Evolutionary conservation across 306 rosid genomes (phyloP).

Genomic region (Alnus rubra): DNA sequence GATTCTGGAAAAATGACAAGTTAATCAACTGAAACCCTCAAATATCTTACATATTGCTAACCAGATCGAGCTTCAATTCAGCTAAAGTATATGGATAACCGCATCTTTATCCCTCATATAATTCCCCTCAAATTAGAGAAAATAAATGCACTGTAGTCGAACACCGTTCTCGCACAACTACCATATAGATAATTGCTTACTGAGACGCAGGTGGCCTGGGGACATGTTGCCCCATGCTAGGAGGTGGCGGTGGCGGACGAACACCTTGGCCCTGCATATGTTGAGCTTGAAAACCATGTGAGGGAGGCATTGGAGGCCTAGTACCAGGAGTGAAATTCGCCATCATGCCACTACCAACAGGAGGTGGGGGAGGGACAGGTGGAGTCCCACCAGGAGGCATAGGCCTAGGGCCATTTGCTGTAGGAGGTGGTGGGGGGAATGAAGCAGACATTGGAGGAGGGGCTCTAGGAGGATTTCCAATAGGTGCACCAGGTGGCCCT

Average conservation of each 20-base stretch:
- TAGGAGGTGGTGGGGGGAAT: slow-evolving; percentile 76
- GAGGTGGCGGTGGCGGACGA: slow-evolving; percentile 69
- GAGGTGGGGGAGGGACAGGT: slow-evolving; percentile 81
- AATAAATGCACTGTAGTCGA: not conserved
- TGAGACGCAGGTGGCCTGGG: slow-evolving; percentile 11
- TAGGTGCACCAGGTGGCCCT: slow-evolving; percentile 58
- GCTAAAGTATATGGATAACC: not conserved
- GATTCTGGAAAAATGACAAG: not conserved
- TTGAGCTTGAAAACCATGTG: slow-evolving; percentile 69
- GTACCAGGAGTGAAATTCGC: slow-evolving; percentile 60
- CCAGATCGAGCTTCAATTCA: not conserved
- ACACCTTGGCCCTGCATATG: slow-evolving; percentile 52
- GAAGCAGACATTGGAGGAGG: slow-evolving; percentile 79
- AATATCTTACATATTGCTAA: not conserved
- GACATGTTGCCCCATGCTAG: slow-evolving; percentile 54
- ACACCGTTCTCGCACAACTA: not conserved
- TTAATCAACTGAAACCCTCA: not conserved
- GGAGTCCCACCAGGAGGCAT: slow-evolving; percentile 79
- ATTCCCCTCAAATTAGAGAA: not conserved
- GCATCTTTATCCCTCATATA: not conserved
- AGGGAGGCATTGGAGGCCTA: slow-evolving; percentile 78
- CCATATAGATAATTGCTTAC: not conserved
- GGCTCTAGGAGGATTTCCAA: slow-evolving; percentile 74
- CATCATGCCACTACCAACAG: slow-evolving; percentile 49
- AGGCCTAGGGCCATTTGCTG: slow-evolving; percentile 85